Conservation (phyloP, 352 stramenopile genomes). For the Phytophthora cactorum region DNA sequence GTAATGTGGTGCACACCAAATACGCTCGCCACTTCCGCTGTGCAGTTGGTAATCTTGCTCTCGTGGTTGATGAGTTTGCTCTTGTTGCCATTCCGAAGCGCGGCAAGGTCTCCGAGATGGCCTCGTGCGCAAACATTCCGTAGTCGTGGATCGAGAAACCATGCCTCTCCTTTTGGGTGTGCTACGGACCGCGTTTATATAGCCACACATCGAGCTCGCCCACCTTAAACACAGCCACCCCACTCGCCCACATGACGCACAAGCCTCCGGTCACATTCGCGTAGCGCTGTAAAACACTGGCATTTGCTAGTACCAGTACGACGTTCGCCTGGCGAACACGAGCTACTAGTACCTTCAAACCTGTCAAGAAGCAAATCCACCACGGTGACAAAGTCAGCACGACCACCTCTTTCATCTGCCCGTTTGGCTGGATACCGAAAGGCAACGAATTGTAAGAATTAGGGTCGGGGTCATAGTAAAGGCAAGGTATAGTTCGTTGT, state of each 20-base stretch:
- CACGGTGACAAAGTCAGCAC: conserved; percentile 3
- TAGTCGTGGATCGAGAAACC: conserved; percentile 63
- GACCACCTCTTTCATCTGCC: neutral
- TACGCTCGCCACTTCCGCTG: conserved; percentile 75
- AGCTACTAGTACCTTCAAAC: conserved; percentile 52
- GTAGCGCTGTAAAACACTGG: conserved; percentile 55
- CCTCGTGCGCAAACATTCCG: conserved; percentile 53
- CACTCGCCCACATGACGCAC: conserved; percentile 50
- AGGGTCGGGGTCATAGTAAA: no score
- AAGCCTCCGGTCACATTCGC: conserved; percentile 70
- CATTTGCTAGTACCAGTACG: conserved; percentile 43
- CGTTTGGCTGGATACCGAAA: no score
- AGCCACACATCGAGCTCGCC: conserved; percentile 11
- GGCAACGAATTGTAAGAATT: no score
- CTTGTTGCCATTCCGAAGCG: conserved; percentile 92
- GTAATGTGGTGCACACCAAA: conserved; percentile 91
- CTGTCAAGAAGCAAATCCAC: conserved; percentile 17
- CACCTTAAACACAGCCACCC: conserved; percentile 24
- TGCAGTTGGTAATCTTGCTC: conserved; percentile 55
- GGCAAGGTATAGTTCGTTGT: no score
- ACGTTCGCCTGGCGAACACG: conserved; percentile 47
- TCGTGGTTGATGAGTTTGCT: conserved; percentile 69
- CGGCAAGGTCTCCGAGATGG: conserved; percentile 71
- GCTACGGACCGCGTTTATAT: conserved; percentile 29
- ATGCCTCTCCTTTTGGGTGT: conserved; percentile 46